Conservation (phyloP, 768 basidiomycete genomes). For the Holtermanniella nyarrowii region DNA sequence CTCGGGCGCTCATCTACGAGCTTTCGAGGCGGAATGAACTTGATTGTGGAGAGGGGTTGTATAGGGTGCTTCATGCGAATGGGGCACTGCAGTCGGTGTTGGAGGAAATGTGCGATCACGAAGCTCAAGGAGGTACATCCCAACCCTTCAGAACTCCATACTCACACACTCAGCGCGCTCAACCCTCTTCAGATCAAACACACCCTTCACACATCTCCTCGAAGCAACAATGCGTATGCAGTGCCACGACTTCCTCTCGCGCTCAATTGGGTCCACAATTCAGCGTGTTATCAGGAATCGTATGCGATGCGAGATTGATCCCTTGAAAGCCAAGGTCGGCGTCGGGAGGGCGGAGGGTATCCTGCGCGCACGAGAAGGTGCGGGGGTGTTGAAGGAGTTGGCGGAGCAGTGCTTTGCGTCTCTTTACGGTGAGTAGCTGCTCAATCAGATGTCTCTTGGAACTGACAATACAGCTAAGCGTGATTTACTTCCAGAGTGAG, state of each 20-base stretch:
- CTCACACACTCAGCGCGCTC: constrained; percentile 6
- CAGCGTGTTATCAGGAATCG: background rate
- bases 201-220: constrained; percentile 11
- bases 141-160: background rate
- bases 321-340: background rate
- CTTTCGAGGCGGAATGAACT: constrained; percentile 4
- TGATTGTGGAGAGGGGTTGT: constrained; percentile 3
- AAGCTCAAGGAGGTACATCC: constrained; percentile 4
- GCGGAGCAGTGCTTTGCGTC: constrained; percentile 8
- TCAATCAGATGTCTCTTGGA: background rate
- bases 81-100: constrained; percentile 2
- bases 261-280: constrained; percentile 9
- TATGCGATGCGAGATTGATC: background rate
- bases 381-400: constrained; percentile 1
- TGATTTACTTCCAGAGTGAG: constrained; percentile 10
- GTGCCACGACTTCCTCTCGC: constrained; percentile 5
- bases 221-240: constrained; percentile 13
- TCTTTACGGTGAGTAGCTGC: constrained; percentile 11
- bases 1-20: constrained; percentile 3
- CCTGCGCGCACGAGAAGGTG: background rate
- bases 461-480: background rate
- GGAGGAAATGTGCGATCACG: constrained; percentile 9
- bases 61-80: constrained; percentile 2
- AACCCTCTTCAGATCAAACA: constrained; percentile 13
- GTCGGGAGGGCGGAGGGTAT: background rate